Evolutionary conservation across 1,284 basidiomycete species (phyloP), one percentile per base, ranked within the genome.

Genomic region (Cerioporus squamosus): DNA sequence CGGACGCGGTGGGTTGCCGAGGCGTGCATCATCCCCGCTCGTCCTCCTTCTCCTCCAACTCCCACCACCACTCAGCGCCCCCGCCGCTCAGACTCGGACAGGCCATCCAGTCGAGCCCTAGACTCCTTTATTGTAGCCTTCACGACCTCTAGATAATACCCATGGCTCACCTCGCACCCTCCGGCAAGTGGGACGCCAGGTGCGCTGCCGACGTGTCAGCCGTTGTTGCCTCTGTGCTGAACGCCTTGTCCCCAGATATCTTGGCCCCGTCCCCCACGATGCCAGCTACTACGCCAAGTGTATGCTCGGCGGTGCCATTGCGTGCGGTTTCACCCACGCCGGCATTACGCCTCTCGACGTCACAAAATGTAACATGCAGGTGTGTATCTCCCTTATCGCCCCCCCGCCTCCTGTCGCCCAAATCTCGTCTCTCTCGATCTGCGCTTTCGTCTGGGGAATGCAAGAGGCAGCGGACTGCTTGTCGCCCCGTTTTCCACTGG

Each of bases 321-420:
- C 95, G 63, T 98, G 95, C 72, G 94, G 95, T 79, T 59, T 95
- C 75, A 97, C 95, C 67, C 95, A 98, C 77, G 95, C 95, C 60
- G 93, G 90, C 70, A 88, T 95, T 71, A 96, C 94, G 43, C 94
- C 94, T 62, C 87, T 97, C 69, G 94, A 97, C 82, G 94, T 96
- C 68, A 91, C 93, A 72, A 97, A 98, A 84, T 97, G 95, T 76
- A 94, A 96, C 82, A 97, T 98, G 89, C 95, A 98, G 89, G 94
- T 94, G 51, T 69, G 88, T 78, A 74, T 76, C n/a, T 60, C 71
- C 29, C 17, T n/a, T n/a, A n/a, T n/a, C n/a, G n/a, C n/a, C n/a
- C n/a, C n/a, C n/a, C n/a, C n/a, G n/a, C n/a, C n/a, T n/a, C n/a
- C n/a, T n/a, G n/a, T n/a, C n/a, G 53, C 42, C 8, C 33, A 36